Conservation (phyloP, 2,329 filamentous ascomycete species). For the Fusarium hostae region DNA sequence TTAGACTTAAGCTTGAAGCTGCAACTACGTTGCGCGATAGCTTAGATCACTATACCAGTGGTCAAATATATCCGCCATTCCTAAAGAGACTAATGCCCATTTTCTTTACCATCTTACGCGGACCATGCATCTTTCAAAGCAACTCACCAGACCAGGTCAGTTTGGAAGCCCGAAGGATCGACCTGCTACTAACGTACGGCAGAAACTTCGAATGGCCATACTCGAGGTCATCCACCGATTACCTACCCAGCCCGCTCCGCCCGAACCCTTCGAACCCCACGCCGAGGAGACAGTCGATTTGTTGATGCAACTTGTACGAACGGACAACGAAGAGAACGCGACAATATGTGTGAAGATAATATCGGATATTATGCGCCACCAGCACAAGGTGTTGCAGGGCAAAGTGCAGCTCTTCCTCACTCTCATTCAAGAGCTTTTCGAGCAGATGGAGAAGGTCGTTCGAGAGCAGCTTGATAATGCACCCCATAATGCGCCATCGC, state of each 20-base stretch:
- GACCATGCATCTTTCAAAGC: conserved; percentile 90
- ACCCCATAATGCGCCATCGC: conserved; percentile 62
- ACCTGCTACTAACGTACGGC: conserved; percentile 31
- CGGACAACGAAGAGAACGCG: conserved; percentile 98
- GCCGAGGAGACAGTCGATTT: conserved; percentile 90
- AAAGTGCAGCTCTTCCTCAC: conserved; percentile 91
- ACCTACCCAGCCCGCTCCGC: conserved; percentile 73
- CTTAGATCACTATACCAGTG: conserved; percentile 86
- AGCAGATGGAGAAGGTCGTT: conserved; percentile 95
- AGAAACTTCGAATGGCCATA: conserved; percentile 91
- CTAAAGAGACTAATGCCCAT: conserved; percentile 89
- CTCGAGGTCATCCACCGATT: conserved; percentile 95
- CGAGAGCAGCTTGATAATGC: conserved; percentile 91
- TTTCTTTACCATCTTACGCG: conserved; percentile 85
- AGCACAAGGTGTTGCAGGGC: conserved; percentile 79
- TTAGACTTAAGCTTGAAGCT: conserved; percentile 82
- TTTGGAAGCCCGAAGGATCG: not conserved
- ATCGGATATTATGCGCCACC: conserved; percentile 95
- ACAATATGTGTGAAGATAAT: conserved; percentile 98
- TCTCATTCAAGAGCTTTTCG: conserved; percentile 94
- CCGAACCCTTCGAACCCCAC: conserved; percentile 87
- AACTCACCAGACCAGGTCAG: conserved; percentile 88
- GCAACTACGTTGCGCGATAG: conserved; percentile 89
- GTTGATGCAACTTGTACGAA: conserved; percentile 86
- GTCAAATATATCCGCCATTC: conserved; percentile 81